phyloP scores from a whole-genome alignment of 805 yeast species.

The Candida caryicola region DNA sequence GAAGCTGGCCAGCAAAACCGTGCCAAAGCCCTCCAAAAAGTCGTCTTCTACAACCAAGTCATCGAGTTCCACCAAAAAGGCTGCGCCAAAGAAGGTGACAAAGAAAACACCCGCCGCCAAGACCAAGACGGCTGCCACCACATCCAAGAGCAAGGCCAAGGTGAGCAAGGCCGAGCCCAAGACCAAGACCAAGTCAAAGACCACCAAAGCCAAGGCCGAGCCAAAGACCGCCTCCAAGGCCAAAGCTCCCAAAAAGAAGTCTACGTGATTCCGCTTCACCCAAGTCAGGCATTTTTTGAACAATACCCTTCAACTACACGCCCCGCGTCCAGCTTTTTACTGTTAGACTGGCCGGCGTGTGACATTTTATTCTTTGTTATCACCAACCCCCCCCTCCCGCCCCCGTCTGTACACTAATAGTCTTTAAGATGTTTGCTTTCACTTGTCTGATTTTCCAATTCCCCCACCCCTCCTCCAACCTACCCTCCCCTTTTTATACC shows the following conservation, averaged over 20 bases:
- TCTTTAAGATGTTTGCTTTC: neutral
- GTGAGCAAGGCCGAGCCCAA: slow-evolving; percentile 2
- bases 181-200: slow-evolving; percentile 15
- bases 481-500: no score
- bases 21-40: slow-evolving; percentile 7
- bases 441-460: no score
- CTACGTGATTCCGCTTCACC: slow-evolving; percentile 20
- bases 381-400: no score
- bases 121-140: slow-evolving; percentile 13
- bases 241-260: slow-evolving; percentile 25
- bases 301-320: no score
- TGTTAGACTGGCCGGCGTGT: no score
- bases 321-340: no score
- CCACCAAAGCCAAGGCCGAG: slow-evolving; percentile 10
- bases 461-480: no score
- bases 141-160: slow-evolving; percentile 14
- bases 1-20: slow-evolving; percentile 13
- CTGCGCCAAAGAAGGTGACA: slow-evolving; percentile 14
- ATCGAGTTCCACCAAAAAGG: slow-evolving; percentile 6
- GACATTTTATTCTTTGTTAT: no score
- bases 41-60: slow-evolving; percentile 11
- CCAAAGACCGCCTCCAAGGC: slow-evolving; percentile 9
- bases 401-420: neutral
- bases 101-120: slow-evolving; percentile 5
- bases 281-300: slow-evolving; percentile 3